Evolutionary conservation across 2,329 filamentous ascomycete genomes (phyloP), one percentile per base, ranked within the genome.

Genomic region (Talaromyces pinophilus): DNA sequence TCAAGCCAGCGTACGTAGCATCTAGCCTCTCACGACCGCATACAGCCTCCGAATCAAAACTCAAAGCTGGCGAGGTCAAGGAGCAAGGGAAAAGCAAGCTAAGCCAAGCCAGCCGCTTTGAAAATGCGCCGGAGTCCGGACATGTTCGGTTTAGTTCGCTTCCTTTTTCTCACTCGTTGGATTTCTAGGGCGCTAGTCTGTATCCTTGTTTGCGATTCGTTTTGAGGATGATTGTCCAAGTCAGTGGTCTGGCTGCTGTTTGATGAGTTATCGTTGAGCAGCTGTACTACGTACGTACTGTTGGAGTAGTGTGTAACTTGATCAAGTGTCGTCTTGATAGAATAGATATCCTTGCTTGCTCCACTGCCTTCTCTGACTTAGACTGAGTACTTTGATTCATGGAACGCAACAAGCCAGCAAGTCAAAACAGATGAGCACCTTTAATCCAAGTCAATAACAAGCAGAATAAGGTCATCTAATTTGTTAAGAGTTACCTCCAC

Each of bases 21-120:
- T 38, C 19, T 50, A 50, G 22, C 44, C 44, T 25, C 25, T 25
- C 25, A 25, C 25, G 25, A 25, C 25, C 30, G 50, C 25, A 10
- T 19, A 33, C n/a, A 35, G n/a, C 30, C 54, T 38, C 33, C 54
- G 33, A 57, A 57, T 57, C 54, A 57, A 22, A 55, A 15, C 3
- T 33, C 50, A 54, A 6, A 54, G 50, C 15, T 57, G 54, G 4
- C 54, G 33, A 57, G 30, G 33, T 25, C 54, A 57, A 33, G 59
- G 17, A 46, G 42, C 59, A 44, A 60, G 40, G 57, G 57, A 60
- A 38, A 38, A 30, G 48, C 38, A 30, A 48, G 59, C 59, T 19
- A 61, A 61, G 25, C 59, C 38, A 61, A 28, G 35, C 33, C 25
- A 33, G 33, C 48, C 33, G 25, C 38, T 55, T 54, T 54, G 48